Percentiles rank a stretch among this genome's conserved stretches.
Evolutionary conservation across 2,329 filamentous ascomycete genomes (phyloP).

Genomic region (Cladosporium cucumerinum): DNA sequence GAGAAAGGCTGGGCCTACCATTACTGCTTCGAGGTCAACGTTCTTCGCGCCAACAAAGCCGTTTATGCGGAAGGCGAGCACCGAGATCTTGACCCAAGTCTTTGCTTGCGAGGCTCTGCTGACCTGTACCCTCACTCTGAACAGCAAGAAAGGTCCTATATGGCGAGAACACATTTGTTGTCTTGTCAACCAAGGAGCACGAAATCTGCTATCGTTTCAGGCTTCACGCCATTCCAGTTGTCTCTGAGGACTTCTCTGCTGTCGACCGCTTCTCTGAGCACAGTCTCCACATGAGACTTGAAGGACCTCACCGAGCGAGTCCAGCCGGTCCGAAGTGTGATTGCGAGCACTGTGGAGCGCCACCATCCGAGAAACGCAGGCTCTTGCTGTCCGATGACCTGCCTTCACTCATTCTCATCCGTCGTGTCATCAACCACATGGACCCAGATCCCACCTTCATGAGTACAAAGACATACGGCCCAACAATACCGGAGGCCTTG

Average conservation of each 20-base stretch:
- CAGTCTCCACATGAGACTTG: neutral
- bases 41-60: constrained; percentile 20
- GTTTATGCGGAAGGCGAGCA: constrained; percentile 19
- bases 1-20: neutral
- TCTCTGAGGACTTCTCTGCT: neutral
- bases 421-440: neutral
- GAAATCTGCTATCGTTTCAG: neutral
- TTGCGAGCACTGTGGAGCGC: neutral
- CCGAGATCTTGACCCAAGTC: no score
- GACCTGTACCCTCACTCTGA: neutral
- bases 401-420: neutral
- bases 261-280: neutral
- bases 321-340: neutral
- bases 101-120: no score
- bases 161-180: constrained; percentile 23
- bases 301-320: neutral
- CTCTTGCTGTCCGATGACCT: neutral
- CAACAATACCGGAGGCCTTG: neutral
- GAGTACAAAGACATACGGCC: neutral
- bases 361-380: neutral
- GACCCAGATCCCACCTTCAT: neutral
- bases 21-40: neutral
- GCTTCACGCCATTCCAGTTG: neutral
- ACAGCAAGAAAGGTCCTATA: constrained; percentile 27
- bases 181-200: neutral